phyloP scores from a whole-genome alignment of 352 stramenopile genomes.

The Pilasporangium apinafurcum region DNA sequence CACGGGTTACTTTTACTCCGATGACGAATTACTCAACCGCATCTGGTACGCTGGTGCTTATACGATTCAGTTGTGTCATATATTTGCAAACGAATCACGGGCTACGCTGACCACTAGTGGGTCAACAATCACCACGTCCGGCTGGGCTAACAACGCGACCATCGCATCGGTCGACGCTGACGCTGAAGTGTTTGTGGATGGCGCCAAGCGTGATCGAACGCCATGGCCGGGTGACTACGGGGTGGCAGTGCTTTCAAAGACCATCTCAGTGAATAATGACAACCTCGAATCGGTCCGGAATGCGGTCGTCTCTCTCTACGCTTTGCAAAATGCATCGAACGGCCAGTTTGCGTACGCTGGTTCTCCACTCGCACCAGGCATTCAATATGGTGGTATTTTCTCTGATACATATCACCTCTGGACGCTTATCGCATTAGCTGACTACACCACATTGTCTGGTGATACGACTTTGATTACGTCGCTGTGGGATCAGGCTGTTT shows the following conservation, averaged over 20 bases:
- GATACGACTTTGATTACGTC: conserved; percentile 10
- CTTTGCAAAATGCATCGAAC: conserved; percentile 17
- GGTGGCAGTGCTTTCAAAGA: conserved; percentile 16
- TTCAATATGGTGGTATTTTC: conserved; percentile 9
- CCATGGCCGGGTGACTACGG: conserved; percentile 26
- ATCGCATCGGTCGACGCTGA: conserved; percentile 14
- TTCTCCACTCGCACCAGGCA: conserved; percentile 14
- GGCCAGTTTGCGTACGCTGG: conserved; percentile 25
- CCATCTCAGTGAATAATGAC: conserved; percentile 16
- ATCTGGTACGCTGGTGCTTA: conserved; percentile 31
- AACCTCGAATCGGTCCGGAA: conserved; percentile 19
- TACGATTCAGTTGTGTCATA: conserved; percentile 24
- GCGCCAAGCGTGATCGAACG: conserved; percentile 27
- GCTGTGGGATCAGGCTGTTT: conserved; percentile 16
- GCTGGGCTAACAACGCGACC: conserved; percentile 28
- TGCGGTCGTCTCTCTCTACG: conserved; percentile 16
- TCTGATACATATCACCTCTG: conserved; percentile 34
- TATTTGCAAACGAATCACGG: conserved; percentile 22
- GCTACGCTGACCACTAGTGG: no score
- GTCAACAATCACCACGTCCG: conserved; percentile 20
- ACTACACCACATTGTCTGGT: conserved; percentile 15
- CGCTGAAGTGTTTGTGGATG: conserved; percentile 26
- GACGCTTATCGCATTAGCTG: conserved; percentile 24
- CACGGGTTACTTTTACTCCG: conserved; percentile 26
- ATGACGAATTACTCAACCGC: conserved; percentile 29